phyloP scores from a whole-genome alignment of 2,329 filamentous ascomycete species.

The Ceratocystis papillata region DNA sequence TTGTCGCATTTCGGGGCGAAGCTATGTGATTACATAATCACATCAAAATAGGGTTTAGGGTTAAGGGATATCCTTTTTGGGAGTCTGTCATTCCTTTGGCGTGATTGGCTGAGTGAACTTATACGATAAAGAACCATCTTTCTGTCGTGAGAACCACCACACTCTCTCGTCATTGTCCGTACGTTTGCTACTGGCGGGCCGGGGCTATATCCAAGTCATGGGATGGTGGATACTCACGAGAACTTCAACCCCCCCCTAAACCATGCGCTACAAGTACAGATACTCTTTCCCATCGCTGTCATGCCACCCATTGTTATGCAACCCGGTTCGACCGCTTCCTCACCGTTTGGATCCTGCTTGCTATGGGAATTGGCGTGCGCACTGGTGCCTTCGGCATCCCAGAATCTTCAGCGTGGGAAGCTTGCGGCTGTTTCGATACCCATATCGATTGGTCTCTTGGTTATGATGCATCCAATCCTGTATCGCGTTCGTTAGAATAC shows the following conservation, averaged over 20 bases:
- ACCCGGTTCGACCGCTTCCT: slow-evolving; percentile 51
- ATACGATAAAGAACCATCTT: not conserved
- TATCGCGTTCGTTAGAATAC: slow-evolving; percentile 76
- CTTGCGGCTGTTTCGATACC: slow-evolving; percentile 61
- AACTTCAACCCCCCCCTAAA: no score
- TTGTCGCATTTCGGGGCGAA: not conserved
- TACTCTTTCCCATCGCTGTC: not conserved
- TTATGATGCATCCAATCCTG: slow-evolving; percentile 92
- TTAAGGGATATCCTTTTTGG: not conserved
- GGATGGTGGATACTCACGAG: no score
- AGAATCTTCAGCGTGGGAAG: slow-evolving; percentile 55
- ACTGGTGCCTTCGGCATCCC: slow-evolving; percentile 53
- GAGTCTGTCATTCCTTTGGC: not conserved
- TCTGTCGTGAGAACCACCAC: not conserved
- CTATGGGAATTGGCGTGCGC: slow-evolving; percentile 68
- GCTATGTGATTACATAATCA: not conserved
- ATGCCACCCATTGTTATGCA: not conserved
- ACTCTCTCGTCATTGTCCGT: not conserved
- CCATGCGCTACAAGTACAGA: not conserved
- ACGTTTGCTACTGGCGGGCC: no score
- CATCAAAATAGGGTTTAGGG: not conserved
- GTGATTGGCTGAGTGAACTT: not conserved
- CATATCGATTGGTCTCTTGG: slow-evolving; percentile 68
- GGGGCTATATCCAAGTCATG: no score
- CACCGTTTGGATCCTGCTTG: slow-evolving; percentile 64